Evolutionary conservation across 2,329 filamentous ascomycete species (phyloP), one percentile per base, ranked within the genome.

Genomic region (Neocucurbitaria cava): DNA sequence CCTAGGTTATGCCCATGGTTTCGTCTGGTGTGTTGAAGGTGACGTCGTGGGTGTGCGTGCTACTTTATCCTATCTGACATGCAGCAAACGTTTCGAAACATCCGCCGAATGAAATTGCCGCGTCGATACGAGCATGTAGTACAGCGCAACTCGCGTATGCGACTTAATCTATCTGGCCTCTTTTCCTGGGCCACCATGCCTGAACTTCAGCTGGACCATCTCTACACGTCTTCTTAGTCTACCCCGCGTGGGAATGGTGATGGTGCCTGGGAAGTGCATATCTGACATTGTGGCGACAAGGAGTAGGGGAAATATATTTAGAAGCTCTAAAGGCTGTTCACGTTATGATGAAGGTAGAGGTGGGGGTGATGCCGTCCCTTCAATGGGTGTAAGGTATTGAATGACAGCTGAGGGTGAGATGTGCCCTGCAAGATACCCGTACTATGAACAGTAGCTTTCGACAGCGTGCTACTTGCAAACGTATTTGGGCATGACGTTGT

Each of bases 41-140:
- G 46, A 26, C 39, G 28, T 39, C 49, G 49, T 46, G 36, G 39
- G 44, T 21, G 20, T 47, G 45, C 20, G 51, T 46, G 44, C 38
- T 23, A 55, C 40, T 61, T 50, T 51, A 48, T 26, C 46, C 43
- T 35, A 56, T 59, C 60, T 60, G 40, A 62, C 64, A 28, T 58
- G 59, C 61, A 62, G 46, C 26, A 56, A 56, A 52, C 28, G 61
- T 66, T 71, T 69, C 51, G 61, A 70, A 71, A 71, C 66, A 65
- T 62, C 60, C 64, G 54, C 40, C 68, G 31, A 69, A 69, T 70
- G 20, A 59, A 8, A 54, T 31, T 2, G 15, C 18, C 15, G 15
- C 15, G 10, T 48, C 24, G 40, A 49, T 45, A 51, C 52, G 49
- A 49, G 45, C 20, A 38, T 56, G 52, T 39, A 8, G 54, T 61